Evolutionary conservation across 2,329 filamentous ascomycete species (phyloP).

Genomic region (Myriosclerotinia curreyana): DNA sequence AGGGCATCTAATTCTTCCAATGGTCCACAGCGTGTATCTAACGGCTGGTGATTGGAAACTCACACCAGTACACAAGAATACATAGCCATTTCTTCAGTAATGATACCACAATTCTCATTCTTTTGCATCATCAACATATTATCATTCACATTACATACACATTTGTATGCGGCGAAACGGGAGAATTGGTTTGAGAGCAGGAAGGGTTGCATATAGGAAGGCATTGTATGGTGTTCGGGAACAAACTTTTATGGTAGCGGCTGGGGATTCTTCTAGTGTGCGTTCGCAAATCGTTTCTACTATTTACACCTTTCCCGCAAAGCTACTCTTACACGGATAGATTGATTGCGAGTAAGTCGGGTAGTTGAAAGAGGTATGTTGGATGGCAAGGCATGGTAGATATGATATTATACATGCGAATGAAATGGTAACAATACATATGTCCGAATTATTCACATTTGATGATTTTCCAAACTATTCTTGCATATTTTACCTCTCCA

Average conservation of each 20-base stretch:
- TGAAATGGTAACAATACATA: not conserved
- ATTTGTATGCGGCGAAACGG: slow-evolving; percentile 23
- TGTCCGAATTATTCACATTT: not conserved
- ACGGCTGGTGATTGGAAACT: slow-evolving; percentile 28
- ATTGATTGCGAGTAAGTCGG: slow-evolving; percentile 2
- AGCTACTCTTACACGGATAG: slow-evolving; percentile 9
- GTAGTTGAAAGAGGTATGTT: not conserved
- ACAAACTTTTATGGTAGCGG: slow-evolving; percentile 6
- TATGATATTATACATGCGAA: slow-evolving; percentile 1
- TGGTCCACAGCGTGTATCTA: slow-evolving; percentile 27
- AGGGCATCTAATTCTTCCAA: too few species aligned
- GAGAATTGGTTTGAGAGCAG: slow-evolving; percentile 12
- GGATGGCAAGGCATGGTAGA: slow-evolving; percentile 5
- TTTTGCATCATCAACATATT: slow-evolving; percentile 18
- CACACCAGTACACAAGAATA: not conserved
- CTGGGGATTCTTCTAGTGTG: slow-evolving; percentile 6
- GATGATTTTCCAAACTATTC: not conserved
- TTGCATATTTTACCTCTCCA: slow-evolving; percentile 35
- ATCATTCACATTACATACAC: slow-evolving; percentile 16
- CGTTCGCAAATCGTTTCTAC: not conserved
- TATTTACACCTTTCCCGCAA: slow-evolving; percentile 5
- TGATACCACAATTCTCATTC: slow-evolving; percentile 18
- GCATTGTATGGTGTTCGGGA: slow-evolving; percentile 19
- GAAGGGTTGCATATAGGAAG: slow-evolving; percentile 20
- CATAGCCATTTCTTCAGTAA: slow-evolving; percentile 16